Evolutionary conservation across 345 rosid genomes (phyloP), one percentile per base, ranked within the genome.

Genomic region (Bruguiera parviflora): DNA sequence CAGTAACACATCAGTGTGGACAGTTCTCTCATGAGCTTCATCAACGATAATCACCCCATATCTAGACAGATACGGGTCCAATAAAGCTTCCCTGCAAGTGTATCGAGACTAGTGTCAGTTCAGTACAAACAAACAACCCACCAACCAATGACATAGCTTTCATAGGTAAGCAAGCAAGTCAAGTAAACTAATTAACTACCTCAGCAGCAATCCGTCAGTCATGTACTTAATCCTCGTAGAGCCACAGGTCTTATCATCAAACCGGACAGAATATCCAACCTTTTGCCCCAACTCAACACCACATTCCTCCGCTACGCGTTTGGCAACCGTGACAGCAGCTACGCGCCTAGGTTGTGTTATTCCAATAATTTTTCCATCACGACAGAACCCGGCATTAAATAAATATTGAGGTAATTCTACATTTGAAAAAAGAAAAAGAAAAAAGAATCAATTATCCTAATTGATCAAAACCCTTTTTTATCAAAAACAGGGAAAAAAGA

Each of bases 21-120:
- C 87, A 72, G 93, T 88, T 83, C 98, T 91, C 76, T 94, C 97
- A 66, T 94, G 98, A 65, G 97, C 98, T 84, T 91, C 97, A 81
- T 94, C 98, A 31, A 91, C 85, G 70, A 91, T 80, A 43, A 94
- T 85, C 49, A 87, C 91, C 0, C 97, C 88, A 71, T 94, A 94
- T 77, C 86, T 86, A 49, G 95, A 88, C 57, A 94, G 88, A 77
- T 74, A 80, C 0, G 96, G 98, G 81, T 94, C 98, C 83, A 91
- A 57, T 69, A 94, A 70, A 31, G 96, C 90, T 77, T 94, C 98
- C 83, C 97, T 91, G 83, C 59, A 77, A 72, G 69, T 16, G 3
- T 6, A 61, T 31, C n/a, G 65, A 72, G 61, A 43, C 32, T 59
- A 6, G 22, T 32, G 75, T 71, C 72, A 77, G 74, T 39, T 75